These are phyloP conservation scores for Glycyrrhiza uralensis DNA, from an alignment of 306 rosid genomes.

Conservation along the genomic window DNA sequence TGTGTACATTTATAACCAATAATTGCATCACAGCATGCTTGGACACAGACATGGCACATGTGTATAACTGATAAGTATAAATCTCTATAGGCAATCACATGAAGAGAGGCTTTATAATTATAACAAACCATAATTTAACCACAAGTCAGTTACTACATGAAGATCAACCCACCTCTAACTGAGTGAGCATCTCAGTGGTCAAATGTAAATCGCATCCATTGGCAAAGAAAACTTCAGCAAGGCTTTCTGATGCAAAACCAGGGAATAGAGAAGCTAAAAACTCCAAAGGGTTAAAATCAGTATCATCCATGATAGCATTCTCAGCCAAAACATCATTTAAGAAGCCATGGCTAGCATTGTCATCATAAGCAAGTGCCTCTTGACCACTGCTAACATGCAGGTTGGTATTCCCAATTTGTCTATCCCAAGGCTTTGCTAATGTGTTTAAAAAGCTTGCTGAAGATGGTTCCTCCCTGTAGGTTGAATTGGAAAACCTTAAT, in stretches of 20 bases:
- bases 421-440: constrained; percentile 73
- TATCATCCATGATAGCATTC: constrained; percentile 55
- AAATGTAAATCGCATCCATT: constrained; percentile 72
- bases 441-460: constrained; percentile 51
- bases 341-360: constrained; percentile 58
- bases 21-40: constrained; percentile 23
- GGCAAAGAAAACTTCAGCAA: constrained; percentile 85
- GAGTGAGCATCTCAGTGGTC: constrained; percentile 91
- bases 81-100: background rate
- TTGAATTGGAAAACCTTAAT: constrained; percentile 56
- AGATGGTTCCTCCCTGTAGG: constrained; percentile 63
- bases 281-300: constrained; percentile 68
- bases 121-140: constrained; percentile 5
- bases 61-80: background rate
- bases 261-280: constrained; percentile 85
- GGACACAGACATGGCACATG: background rate
- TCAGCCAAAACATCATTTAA: constrained; percentile 61
- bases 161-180: constrained; percentile 74
- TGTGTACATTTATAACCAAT: constrained; percentile 14
- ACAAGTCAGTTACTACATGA: background rate
- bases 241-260: constrained; percentile 91
- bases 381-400: constrained; percentile 47
- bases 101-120: constrained; percentile 2
- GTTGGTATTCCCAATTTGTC: constrained; percentile 49
- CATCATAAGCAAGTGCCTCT: constrained; percentile 55